Conservation (phyloP, 441 rosid species). For the Adansonia rubrostipa region DNA sequence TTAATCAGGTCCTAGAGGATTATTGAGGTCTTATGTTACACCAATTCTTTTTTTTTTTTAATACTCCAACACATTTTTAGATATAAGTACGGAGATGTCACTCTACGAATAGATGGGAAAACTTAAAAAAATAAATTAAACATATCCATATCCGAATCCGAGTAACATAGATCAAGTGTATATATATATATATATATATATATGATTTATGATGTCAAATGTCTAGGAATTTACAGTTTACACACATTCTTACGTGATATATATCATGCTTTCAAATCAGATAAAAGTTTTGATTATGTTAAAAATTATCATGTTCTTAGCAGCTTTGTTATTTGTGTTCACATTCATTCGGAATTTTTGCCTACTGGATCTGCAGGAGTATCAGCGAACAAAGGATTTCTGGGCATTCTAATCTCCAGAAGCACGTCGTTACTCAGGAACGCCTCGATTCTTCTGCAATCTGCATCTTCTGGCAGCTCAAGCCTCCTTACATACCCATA, state of each 20-base stretch:
- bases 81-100: no score
- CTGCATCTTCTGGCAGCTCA: constrained; percentile 82
- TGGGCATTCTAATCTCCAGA: constrained; percentile 70
- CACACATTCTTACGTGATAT: neutral
- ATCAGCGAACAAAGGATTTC: constrained; percentile 31
- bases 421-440: constrained; percentile 43
- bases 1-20: neutral
- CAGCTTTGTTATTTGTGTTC: constrained; percentile 12
- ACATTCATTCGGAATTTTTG: constrained; percentile 26
- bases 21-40: no score
- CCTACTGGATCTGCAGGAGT: constrained; percentile 1
- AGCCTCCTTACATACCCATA: constrained; percentile 77
- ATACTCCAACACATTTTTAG: no score
- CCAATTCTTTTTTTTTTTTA: no score
- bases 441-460: constrained; percentile 54
- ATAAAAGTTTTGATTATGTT: neutral
- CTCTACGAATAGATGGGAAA: no score
- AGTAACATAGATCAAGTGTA: no score
- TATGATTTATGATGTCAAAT: neutral
- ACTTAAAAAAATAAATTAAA: no score
- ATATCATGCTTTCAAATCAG: neutral
- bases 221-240: neutral
- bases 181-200: no score
- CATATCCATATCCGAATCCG: no score
- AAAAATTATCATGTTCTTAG: neutral